Evolutionary conservation across 1,284 basidiomycete genomes (phyloP), one percentile per base, ranked within the genome.

Genomic region (Taiwanofungus camphoratus): DNA sequence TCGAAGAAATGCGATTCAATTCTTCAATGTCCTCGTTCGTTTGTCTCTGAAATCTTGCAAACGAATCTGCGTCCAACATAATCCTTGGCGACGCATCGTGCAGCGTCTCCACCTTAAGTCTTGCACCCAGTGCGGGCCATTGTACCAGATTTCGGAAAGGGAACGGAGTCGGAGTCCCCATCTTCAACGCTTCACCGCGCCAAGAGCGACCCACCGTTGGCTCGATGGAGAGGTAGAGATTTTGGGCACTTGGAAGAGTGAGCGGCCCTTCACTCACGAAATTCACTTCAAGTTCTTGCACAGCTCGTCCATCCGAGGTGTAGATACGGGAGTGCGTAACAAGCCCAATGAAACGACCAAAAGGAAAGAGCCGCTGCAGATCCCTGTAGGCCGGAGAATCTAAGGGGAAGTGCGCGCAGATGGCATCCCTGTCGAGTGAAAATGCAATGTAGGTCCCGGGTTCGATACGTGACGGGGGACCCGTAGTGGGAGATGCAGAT

Each of bases 361-460:
- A 39, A 15, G 44, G 42, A 38, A 46, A 48, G 6, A 6, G 11
- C 7, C 16, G 20, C 24, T 15, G 26, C 36, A 21, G 54, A 38
- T 5, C 39, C 42, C 5, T 38, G 45, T 34, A 16, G 34, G 5
- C 42, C 37, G n/a, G 38, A 15, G 13, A 42, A 36, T 32, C 42
- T 39, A 22, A 22, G 9, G 12, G 43, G 16, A 32, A 34, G 16
- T 33, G 24, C 4, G 12, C 36, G n/a, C 42, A 44, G 34, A 47
- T 44, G 8, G 43, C 36, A 3, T 39, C 38, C 22, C 31, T 47
- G 43, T 52, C 52, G 36, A 57, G 38, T 11, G 42, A 39, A 44
- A 60, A 58, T 15, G 53, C 52, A 19, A 58, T 36, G 49, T 48
- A 60, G 19, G 49, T 46, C 3, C 55, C 53, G 3, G 50, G 50